Base-by-base conservation (phyloP, 768 basidiomycete genomes). In the Pleurotus djamor region DNA sequence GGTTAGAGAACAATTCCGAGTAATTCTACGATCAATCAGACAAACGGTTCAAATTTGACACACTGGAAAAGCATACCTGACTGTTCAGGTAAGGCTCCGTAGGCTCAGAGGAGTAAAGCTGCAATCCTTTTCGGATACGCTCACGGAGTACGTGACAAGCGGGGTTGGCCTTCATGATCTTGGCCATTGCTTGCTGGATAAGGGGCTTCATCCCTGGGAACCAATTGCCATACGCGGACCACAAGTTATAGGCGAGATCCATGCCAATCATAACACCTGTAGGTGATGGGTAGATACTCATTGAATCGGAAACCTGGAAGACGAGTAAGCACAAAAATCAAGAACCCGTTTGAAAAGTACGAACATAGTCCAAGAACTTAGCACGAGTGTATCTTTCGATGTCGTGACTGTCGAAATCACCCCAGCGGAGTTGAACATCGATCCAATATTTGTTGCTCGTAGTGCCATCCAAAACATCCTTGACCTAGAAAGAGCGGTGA, bases 81-180 rank as follows among this genome's bases (percentile, higher is more conserved):
- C 96, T 98, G 81, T 97, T 98, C 66, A 99, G 80, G 75, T 99
- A 98, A 51, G 97, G 97, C 71, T 99, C 97, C 21, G 97, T 99
- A 6, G 97, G 96, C 73, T 99, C 97, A 32, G 97, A 98, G 8
- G 96, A 98, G 75, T 99, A 99, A 16, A 99, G 79, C 71, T 98
- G 97, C 17, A 99, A 83, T 72, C 96, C 96, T 76, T 99, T 99
- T 66, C 97, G 87, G 67, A 99, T 98, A 76, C 97, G 97, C 76
- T 99, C 97, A 57, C 97, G 92, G 59, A 99, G 79, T 44, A 99
- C 97, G 70, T 98, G 97, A 57, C 91, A 88, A 12, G 97, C 97
- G 28, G 97, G 97, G 68, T 99, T 98, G 55, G 97, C 97, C 75
- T 99, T 99, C 94, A 98, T 96, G 72, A 99, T 91, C 83, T 98